Conservation (phyloP, 805 yeast species). For the Nakazawaea populi region DNA sequence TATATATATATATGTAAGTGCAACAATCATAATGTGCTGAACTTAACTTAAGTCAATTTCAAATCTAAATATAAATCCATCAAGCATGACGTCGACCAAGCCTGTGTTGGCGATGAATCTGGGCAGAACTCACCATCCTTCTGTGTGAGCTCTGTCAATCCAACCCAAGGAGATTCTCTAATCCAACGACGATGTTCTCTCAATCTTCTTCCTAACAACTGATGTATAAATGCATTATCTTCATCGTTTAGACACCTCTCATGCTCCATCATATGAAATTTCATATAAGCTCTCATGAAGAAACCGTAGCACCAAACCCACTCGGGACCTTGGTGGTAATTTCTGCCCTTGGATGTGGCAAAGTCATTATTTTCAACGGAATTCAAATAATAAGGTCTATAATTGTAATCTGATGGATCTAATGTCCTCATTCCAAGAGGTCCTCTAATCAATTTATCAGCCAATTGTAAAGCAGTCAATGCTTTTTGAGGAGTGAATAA, state of each 20-base stretch:
- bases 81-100: slow-evolving; percentile 90
- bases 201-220: slow-evolving; percentile 55
- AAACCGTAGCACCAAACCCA: slow-evolving; percentile 95
- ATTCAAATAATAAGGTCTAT: slow-evolving; percentile 84
- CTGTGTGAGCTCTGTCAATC: slow-evolving; percentile 87
- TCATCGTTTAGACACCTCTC: slow-evolving; percentile 27
- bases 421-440: slow-evolving; percentile 89
- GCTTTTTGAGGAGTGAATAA: slow-evolving; percentile 64
- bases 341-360: slow-evolving; percentile 91
- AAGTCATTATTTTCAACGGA: slow-evolving; percentile 78
- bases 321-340: slow-evolving; percentile 98
- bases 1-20: no score
- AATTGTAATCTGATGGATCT: slow-evolving; percentile 89
- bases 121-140: slow-evolving; percentile 75
- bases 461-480: slow-evolving; percentile 54
- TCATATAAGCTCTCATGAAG: slow-evolving; percentile 71
- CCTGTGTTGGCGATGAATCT: slow-evolving; percentile 94
- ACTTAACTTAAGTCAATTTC: neutral
- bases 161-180: slow-evolving; percentile 81
- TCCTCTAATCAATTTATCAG: slow-evolving; percentile 74
- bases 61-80: slow-evolving; percentile 73
- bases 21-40: neutral
- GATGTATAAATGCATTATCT: slow-evolving; percentile 40
- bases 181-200: slow-evolving; percentile 67
- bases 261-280: slow-evolving; percentile 39